Evolutionary conservation across 2,329 filamentous ascomycete species (phyloP), one percentile per base, ranked within the genome.

Genomic region (Fusarium multiceps): DNA sequence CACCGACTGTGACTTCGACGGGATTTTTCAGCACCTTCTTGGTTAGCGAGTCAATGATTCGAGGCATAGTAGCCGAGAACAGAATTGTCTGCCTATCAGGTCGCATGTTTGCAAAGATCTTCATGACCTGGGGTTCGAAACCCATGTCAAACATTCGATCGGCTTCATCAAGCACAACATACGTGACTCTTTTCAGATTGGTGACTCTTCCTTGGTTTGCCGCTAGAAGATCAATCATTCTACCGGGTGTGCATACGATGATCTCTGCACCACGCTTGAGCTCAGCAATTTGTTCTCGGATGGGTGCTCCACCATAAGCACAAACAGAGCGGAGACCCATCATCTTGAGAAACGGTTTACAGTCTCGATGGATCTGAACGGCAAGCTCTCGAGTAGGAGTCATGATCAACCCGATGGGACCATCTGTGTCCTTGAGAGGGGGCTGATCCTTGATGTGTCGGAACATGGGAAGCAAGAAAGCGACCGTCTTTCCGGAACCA

Each of bases 71-170:
- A 6, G 96, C 96, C 0, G 96, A 98, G 80, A 98, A 99, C 25
- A 98, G 86, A 54, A 98, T 94, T 1, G 94, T 97, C 78, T 99
- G 96, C 53, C 93, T 90, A 78, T 98, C 93, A 1, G 96, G 94
- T 49, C 96, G 91, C 78, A 97, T 92, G 75, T 96, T 97, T 71
- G 90, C 89, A 77, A 98, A 90, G 62, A 99, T 96, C 80, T 97
- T 98, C 89, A 96, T 96, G 56, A 99, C 94, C 79, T 99, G 96
- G 4, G 96, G 95, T 81, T 97, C 95, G 77, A 99, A 99, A 16
- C 96, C 96, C 96, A 99, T 98, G 79, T 99, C 96, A 78, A 98
- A 98, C 96, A 99, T 98, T 67, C 96, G 92, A 80, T 99, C 96
- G 49, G 96, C 96, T 82, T 99, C 96, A 78, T 99, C 96, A 41